These are phyloP conservation scores for Pseudocercospora pini-densiflorae DNA, from an alignment of 2,329 filamentous ascomycete genomes.

Conservation along the genomic window DNA sequence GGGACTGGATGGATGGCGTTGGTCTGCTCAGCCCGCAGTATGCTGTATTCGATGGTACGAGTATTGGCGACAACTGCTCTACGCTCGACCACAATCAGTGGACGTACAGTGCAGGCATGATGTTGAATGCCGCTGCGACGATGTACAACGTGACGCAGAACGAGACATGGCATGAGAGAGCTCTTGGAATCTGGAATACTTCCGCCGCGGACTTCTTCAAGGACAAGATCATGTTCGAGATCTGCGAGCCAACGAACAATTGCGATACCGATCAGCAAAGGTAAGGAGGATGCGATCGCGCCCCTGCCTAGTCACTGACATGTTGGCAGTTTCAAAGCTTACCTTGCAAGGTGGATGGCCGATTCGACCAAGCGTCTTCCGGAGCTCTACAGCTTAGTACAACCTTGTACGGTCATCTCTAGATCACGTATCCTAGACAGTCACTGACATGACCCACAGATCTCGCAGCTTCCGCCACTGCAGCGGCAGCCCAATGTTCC, in stretches of 20 bases:
- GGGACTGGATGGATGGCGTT: constrained; percentile 47
- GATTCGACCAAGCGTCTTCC: constrained; percentile 47
- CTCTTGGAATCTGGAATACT: constrained; percentile 33
- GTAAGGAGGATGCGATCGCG: constrained; percentile 38
- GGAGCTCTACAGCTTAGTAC: constrained; percentile 47
- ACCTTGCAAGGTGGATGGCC: constrained; percentile 50
- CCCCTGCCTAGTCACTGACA: too few species aligned
- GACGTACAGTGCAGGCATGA: constrained; percentile 52
- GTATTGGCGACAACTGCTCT: constrained; percentile 52
- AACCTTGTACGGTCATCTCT: constrained; percentile 54
- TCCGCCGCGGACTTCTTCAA: constrained; percentile 46
- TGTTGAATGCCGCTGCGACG: constrained; percentile 49
- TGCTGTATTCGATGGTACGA: constrained; percentile 54
- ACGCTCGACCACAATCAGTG: constrained; percentile 53
- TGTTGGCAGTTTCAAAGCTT: constrained; percentile 49
- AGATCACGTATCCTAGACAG: constrained; percentile 53
- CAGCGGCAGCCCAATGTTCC: constrained; percentile 58
- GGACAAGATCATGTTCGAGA: constrained; percentile 50
- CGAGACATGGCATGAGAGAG: constrained; percentile 29
- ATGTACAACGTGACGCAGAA: constrained; percentile 41
- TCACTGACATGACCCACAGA: constrained; percentile 28
- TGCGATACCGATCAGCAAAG: constrained; percentile 49
- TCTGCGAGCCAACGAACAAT: constrained; percentile 47
- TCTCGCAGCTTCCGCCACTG: constrained; percentile 55
- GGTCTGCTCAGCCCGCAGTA: constrained; percentile 62